Conservation (phyloP, 1,284 basidiomycete genomes). For the Termitomyces sp. region DNA sequence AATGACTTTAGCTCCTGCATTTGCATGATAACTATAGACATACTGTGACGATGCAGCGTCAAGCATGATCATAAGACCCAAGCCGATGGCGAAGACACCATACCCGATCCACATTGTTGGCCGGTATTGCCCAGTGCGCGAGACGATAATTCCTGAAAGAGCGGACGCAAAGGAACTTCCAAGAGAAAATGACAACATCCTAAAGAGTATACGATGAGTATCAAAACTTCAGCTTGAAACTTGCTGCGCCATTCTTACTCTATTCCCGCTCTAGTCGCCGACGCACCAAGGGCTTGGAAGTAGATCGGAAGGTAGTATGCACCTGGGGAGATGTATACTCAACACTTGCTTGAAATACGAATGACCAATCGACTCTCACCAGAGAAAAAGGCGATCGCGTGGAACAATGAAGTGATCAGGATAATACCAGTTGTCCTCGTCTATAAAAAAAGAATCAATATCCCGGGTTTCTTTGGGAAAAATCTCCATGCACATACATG, state of each 20-base stretch:
- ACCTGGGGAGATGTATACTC: constrained; percentile 28
- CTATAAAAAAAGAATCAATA: constrained; percentile 26
- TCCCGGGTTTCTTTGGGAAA: not conserved
- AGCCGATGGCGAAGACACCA: constrained; percentile 53
- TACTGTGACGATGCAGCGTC: constrained; percentile 42
- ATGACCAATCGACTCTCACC: constrained; percentile 26
- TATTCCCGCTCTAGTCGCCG: constrained; percentile 72
- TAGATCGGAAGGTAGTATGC: constrained; percentile 75
- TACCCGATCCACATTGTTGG: constrained; percentile 57
- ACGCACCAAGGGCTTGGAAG: constrained; percentile 74
- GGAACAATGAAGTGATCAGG: constrained; percentile 59
- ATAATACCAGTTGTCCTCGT: constrained; percentile 72
- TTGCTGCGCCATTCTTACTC: constrained; percentile 35
- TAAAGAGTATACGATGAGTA: constrained; percentile 21
- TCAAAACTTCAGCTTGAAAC: not conserved
- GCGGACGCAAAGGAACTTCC: constrained; percentile 55
- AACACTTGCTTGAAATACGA: constrained; percentile 1
- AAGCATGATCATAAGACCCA: constrained; percentile 61
- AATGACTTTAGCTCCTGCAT: constrained; percentile 4
- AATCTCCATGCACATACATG: constrained; percentile 35
- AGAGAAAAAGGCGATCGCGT: constrained; percentile 64
- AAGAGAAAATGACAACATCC: constrained; percentile 75
- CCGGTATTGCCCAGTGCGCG: constrained; percentile 60
- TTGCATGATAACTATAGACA: constrained; percentile 16
- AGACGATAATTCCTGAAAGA: constrained; percentile 55